phyloP scores from a whole-genome alignment of 208 protist genomes.

The Strigomonas galati region DNA sequence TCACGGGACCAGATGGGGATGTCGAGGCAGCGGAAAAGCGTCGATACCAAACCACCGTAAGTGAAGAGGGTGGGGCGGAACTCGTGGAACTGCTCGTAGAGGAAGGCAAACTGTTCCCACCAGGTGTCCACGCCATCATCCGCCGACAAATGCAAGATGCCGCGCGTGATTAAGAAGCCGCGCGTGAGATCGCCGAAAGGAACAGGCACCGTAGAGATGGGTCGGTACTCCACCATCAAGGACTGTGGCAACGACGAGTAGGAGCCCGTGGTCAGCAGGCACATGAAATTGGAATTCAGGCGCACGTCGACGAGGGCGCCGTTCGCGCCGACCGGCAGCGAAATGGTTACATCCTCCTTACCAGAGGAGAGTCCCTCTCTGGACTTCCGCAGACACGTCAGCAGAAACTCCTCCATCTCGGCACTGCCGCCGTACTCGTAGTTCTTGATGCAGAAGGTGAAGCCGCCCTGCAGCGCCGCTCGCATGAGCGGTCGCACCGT shows the following conservation, averaged over 20 bases:
- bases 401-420: slow-evolving; percentile 17
- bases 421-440: slow-evolving; percentile 26
- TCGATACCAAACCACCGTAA: neutral
- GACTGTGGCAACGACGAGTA: slow-evolving; percentile 24
- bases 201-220: slow-evolving; percentile 35
- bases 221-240: slow-evolving; percentile 40
- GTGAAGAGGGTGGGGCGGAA: slow-evolving; percentile 5
- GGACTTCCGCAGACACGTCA: slow-evolving; percentile 13
- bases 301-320: slow-evolving; percentile 18
- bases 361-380: neutral
- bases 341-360: slow-evolving; percentile 12
- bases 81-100: slow-evolving; percentile 5
- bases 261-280: slow-evolving; percentile 28
- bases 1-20: neutral
- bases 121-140: neutral
- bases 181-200: slow-evolving; percentile 37
- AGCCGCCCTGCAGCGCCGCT: slow-evolving; percentile 57
- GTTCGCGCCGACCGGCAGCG: slow-evolving; percentile 29
- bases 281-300: slow-evolving; percentile 35
- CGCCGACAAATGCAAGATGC: slow-evolving; percentile 22
- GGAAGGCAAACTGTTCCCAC: neutral
- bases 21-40: neutral
- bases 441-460: slow-evolving; percentile 57
- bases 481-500: slow-evolving; percentile 41
- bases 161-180: slow-evolving; percentile 42